Evolutionary conservation across 2,329 filamentous ascomycete genomes (phyloP), one percentile per base, ranked within the genome.

Genomic region (Xylariaceae sp.): DNA sequence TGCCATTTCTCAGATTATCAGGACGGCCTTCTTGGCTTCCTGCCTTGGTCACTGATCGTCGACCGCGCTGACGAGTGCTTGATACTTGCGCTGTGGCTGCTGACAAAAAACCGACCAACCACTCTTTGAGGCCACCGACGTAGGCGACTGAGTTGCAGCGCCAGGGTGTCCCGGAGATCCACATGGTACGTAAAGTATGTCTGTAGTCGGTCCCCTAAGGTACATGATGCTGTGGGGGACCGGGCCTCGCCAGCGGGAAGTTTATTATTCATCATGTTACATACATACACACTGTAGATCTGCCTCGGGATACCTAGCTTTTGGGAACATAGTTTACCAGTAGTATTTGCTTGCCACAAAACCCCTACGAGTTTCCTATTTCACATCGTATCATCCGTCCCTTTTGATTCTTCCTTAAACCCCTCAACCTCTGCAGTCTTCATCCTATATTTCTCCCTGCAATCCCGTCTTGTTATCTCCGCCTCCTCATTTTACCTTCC

Each of bases 201-300:
- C n/a, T n/a, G n/a, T n/a, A 50, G 48, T 57, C 52, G 60, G 60
- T 62, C 54, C 60, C 60, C 48, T 62, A 60, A 57, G 55, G 48
- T 56, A 46, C n/a, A n/a, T n/a, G n/a, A 26, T 57, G 52, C 55
- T 62, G 57, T 60, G 60, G 60, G 60, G 60, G 54, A 54, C 43
- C 40, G 47, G 43, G 54, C 47, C 56, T 57, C 55, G 48, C 57
- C 52, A 62, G 60, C 56, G 43, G 60, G 49, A 21, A 57, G 60
- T 56, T 57, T 60, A 60, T 56, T 54, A 60, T 47, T 47, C 54
- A 60, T 60, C 57, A 54, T 62, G 57, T 42, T 59, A 48, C n/a
- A n/a, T n/a, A n/a, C n/a, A n/a, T n/a, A n/a, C n/a, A n/a, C n/a
- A n/a, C 59, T 21, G 32, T 37, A 37, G 32, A 37, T 37, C 32